These are phyloP conservation scores for Cryptococcus amylolentus DNA, from an alignment of 1,284 basidiomycete genomes.

Conservation along the genomic window DNA sequence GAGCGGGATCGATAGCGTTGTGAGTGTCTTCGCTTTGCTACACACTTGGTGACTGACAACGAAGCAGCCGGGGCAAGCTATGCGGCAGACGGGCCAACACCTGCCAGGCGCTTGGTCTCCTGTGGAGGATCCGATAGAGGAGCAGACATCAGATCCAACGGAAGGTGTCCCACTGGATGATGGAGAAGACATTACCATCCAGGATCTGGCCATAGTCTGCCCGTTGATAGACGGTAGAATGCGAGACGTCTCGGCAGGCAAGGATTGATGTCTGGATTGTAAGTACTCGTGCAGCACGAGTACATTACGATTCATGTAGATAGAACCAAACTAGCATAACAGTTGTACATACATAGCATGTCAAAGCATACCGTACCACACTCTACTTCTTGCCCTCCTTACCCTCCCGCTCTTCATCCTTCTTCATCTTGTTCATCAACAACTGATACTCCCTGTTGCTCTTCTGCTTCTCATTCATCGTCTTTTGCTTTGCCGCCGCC, in stretches of 20 bases:
- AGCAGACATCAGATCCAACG: background rate
- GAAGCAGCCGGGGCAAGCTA: constrained; percentile 16
- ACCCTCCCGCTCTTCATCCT: constrained; percentile 19
- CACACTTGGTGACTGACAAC: background rate
- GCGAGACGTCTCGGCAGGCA: constrained; percentile 51
- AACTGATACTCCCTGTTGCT: constrained; percentile 43
- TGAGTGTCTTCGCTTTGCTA: constrained; percentile 52
- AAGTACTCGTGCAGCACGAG: background rate
- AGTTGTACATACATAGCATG: background rate
- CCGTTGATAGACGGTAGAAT: constrained; percentile 70
- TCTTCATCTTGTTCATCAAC: constrained; percentile 45
- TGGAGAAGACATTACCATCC: constrained; percentile 12
- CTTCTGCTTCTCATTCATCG: constrained; percentile 41
- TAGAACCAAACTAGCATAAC: background rate
- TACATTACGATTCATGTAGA: background rate
- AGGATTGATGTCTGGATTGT: background rate
- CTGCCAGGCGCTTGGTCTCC: constrained; percentile 11
- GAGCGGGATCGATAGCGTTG: constrained; percentile 67
- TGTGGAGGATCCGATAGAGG: background rate
- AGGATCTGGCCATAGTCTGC: constrained; percentile 63
- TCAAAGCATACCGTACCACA: background rate
- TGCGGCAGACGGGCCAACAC: constrained; percentile 14
- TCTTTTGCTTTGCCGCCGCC: constrained; percentile 14
- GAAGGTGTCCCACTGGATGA: constrained; percentile 26
- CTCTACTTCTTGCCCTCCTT: background rate